Conservation (phyloP, 495 filamentous ascomycete genomes). For the Mytilinidion resinicola region DNA sequence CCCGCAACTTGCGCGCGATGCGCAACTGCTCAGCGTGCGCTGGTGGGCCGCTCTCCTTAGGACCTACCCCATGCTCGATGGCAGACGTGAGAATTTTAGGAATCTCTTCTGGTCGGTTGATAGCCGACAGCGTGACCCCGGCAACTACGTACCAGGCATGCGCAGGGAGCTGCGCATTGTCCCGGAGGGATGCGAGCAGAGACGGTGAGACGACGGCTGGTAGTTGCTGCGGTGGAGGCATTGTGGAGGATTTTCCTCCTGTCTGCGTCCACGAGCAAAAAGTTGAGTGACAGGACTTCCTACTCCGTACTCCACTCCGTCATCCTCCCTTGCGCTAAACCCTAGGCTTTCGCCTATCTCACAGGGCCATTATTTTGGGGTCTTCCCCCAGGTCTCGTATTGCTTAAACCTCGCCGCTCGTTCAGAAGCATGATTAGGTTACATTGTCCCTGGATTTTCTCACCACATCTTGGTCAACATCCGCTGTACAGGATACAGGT, state of each 20-base stretch:
- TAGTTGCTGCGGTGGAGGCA: neutral
- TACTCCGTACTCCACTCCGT: too few relatives aligned
- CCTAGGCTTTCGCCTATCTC: too few relatives aligned
- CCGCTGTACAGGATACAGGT: too few relatives aligned
- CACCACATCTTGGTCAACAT: too few relatives aligned
- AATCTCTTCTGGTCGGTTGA: constrained; percentile 52
- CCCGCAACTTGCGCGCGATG: constrained; percentile 46
- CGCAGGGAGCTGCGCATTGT: constrained; percentile 40
- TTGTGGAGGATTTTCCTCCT: neutral
- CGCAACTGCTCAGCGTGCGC: constrained; percentile 38
- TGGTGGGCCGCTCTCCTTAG: constrained; percentile 20
- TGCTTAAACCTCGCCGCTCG: too few relatives aligned
- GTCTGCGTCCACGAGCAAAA: too few relatives aligned
- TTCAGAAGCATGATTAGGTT: too few relatives aligned
- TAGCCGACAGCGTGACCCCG: constrained; percentile 44
- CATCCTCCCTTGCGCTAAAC: too few relatives aligned
- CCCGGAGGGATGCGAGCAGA: constrained; percentile 44
- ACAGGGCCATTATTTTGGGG: too few relatives aligned
- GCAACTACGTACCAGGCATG: constrained; percentile 50
- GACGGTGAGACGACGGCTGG: constrained; percentile 24
- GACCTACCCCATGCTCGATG: constrained; percentile 30
- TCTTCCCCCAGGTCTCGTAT: too few relatives aligned
- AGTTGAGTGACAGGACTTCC: too few relatives aligned
- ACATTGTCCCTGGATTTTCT: too few relatives aligned
- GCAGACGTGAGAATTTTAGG: constrained; percentile 44